Conservation (phyloP, 2,329 filamentous ascomycete genomes). For the Cryphonectria nitschkei region DNA sequence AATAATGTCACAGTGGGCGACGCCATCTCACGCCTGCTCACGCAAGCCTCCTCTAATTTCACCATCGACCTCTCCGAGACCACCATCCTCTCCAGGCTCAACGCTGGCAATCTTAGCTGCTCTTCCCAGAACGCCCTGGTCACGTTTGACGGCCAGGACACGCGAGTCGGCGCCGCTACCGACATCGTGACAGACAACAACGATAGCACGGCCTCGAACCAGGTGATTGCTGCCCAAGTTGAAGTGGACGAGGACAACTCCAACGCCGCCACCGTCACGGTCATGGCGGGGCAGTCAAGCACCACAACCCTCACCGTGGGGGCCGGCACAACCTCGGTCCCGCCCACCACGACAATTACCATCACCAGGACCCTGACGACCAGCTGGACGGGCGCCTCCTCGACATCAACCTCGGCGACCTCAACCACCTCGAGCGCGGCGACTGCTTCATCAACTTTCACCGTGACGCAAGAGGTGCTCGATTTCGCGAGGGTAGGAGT, state of each 20-base stretch:
- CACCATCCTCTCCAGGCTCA: conserved; percentile 76
- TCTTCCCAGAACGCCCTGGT: conserved; percentile 85
- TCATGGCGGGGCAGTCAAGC: conserved; percentile 36
- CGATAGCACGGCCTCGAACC: conserved; percentile 23
- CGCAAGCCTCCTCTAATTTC: conserved; percentile 68
- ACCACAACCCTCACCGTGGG: conserved; percentile 41
- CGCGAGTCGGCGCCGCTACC: conserved; percentile 39
- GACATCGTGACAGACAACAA: conserved; percentile 33
- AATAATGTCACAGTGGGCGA: conserved; percentile 79
- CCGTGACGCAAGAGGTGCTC: conserved; percentile 57
- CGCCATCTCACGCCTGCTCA: conserved; percentile 75
- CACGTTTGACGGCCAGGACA: conserved; percentile 69
- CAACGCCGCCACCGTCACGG: conserved; percentile 39
- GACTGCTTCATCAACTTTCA: conserved; percentile 43
- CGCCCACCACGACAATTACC: conserved; percentile 32
- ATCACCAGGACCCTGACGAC: conserved; percentile 37
- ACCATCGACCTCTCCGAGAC: conserved; percentile 73
- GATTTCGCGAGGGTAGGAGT: conserved; percentile 68
- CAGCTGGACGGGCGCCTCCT: conserved; percentile 24
- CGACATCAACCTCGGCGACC: conserved; percentile 31
- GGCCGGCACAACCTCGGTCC: conserved; percentile 25
- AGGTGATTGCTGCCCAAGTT: conserved; percentile 30
- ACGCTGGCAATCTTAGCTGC: conserved; percentile 75
- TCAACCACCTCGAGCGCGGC: conserved; percentile 31
- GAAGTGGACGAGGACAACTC: conserved; percentile 31